A percentile compares a stretch with the other conserved stretches of the same genome.
Evolutionary conservation across 164 flowering plant species (phyloP).

Genomic region (Stephania cephalantha): DNA sequence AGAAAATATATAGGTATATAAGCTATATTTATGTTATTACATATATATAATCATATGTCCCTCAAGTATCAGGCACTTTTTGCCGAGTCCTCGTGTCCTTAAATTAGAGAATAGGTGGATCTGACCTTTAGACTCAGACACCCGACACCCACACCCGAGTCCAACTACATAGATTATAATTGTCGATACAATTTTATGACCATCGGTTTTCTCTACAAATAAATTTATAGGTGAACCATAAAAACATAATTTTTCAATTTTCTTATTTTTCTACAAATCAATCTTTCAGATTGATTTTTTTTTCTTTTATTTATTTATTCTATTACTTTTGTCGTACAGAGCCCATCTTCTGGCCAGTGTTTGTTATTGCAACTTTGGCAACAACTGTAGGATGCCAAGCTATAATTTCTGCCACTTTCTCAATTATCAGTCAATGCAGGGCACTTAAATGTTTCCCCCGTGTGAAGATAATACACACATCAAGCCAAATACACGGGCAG

Average conservation of each 20-base stretch:
- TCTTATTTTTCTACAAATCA: not conserved
- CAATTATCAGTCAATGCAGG: slow-evolving; percentile 58
- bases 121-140: too few relatives aligned
- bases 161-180: too few relatives aligned
- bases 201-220: not conserved
- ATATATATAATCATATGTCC: too few relatives aligned
- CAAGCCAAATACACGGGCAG: slow-evolving; percentile 55
- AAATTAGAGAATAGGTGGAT: too few relatives aligned
- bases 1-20: too few relatives aligned
- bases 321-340: slow-evolving; percentile 15
- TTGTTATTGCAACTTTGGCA: slow-evolving; percentile 56
- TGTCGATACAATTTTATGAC: too few relatives aligned
- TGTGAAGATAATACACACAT: slow-evolving; percentile 64
- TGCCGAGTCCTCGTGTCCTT: too few relatives aligned
- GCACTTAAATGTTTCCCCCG: slow-evolving; percentile 69
- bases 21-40: too few relatives aligned
- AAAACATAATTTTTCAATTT: not conserved
- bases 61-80: too few relatives aligned
- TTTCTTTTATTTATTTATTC: not conserved
- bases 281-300: not conserved
- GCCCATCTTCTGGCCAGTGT: slow-evolving; percentile 51
- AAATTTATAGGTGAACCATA: not conserved
- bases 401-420: slow-evolving; percentile 61
- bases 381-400: slow-evolving; percentile 68
- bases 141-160: too few relatives aligned